phyloP scores from a whole-genome alignment of 108 stramenopile species.

The Skeletonema tropicum region DNA sequence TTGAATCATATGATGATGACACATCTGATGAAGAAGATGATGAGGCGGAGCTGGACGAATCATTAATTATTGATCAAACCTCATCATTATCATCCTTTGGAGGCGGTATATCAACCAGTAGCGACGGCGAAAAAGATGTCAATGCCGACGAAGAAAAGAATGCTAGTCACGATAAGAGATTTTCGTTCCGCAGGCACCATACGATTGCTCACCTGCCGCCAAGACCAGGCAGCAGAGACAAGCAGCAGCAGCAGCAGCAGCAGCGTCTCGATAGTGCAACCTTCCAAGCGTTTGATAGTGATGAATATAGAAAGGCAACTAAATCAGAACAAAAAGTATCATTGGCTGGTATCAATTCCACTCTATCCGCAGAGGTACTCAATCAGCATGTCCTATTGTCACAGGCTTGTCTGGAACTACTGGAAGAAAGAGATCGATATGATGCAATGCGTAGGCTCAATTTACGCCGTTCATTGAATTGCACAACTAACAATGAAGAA shows the following conservation, averaged over 20 bases:
- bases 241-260: neutral
- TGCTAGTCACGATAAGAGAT: neutral
- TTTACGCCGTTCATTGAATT: neutral
- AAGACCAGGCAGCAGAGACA: neutral
- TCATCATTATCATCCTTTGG: neutral
- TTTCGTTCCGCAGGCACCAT: neutral
- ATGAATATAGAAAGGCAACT: neutral
- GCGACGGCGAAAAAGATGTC: neutral
- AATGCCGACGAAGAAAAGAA: neutral
- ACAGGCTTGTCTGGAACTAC: neutral
- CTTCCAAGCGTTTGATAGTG: neutral
- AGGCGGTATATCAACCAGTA: no score
- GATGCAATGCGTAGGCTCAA: neutral
- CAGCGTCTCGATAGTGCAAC: neutral
- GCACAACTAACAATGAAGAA: neutral
- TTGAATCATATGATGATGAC: neutral
- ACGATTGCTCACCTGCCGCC: neutral
- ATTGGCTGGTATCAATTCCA: neutral
- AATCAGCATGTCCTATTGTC: neutral
- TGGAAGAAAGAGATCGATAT: constrained; percentile 1
- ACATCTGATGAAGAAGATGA: neutral
- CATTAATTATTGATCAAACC: neutral
- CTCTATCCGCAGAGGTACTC: neutral
- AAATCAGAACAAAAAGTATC: neutral
- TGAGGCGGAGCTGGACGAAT: neutral